Conservation (phyloP, 768 basidiomycete genomes). For the Chalciporus sphaerocephalus region DNA sequence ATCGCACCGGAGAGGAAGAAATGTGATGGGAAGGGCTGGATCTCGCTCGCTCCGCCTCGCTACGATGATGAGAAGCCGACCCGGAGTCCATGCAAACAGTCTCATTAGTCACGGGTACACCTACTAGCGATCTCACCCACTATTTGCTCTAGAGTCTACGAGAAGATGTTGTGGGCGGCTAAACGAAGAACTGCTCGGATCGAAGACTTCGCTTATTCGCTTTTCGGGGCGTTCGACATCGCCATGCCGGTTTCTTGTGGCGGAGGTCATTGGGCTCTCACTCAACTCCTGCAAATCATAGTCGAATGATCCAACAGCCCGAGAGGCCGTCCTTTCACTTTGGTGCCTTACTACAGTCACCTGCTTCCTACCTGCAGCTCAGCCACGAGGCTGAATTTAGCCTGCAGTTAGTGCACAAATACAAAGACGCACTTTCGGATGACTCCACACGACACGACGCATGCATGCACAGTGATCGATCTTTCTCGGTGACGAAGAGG, state of each 20-base stretch:
- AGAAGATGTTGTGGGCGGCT: not conserved
- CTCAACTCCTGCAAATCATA: not conserved
- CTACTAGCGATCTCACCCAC: not conserved
- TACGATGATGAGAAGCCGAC: not conserved
- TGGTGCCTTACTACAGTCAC: not conserved
- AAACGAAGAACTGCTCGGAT: not conserved
- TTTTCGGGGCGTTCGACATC: not conserved
- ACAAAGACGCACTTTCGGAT: not conserved
- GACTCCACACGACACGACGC: not conserved
- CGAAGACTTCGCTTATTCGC: not conserved
- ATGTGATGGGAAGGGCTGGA: constrained; percentile 8
- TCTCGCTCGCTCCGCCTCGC: not conserved
- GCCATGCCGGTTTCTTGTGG: not conserved
- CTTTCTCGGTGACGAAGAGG: too few species aligned
- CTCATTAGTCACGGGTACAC: not conserved
- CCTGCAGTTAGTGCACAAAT: not conserved
- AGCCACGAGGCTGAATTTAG: not conserved
- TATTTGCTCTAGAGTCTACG: not conserved
- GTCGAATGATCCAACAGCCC: not conserved
- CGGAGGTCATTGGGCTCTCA: not conserved
- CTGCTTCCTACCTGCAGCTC: not conserved
- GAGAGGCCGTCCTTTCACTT: not conserved
- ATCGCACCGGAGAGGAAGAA: constrained; percentile 16
- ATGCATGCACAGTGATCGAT: not conserved
- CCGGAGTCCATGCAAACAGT: not conserved